Evolutionary conservation across 192 early-diverging fungal genomes (phyloP), one percentile per base, ranked within the genome.

Genomic region (Umbelopsis vinacea): DNA sequence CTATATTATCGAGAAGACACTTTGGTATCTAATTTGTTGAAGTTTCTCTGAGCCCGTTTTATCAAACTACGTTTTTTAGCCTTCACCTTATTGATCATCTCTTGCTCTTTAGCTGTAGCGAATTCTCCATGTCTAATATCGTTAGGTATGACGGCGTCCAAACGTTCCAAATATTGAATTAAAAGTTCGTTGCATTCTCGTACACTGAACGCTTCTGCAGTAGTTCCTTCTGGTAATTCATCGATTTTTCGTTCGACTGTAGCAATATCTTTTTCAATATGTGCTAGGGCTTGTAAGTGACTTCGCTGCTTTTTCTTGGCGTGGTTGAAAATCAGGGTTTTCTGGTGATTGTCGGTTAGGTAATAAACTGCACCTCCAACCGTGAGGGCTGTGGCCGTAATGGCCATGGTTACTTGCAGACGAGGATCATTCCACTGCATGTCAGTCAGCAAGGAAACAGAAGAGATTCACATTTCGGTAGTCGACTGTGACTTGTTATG

Each of bases 181-280:
- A 50, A 50, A 50, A 50, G 17, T 19, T 50, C 48, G n/a, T 50
- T 50, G n/a, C 48, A 50, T 21, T 50, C 48, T 50, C 48, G 48
- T 21, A 50, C 48, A 17, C 14, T 6, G 48, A 50, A 50, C n/a
- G 15, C 48, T n/a, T 21, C n/a, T 50, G 48, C 5, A 17, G 48
- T 15, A 15, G 48, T n/a, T 17, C 48, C 48, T 50, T 50, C 48
- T 50, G 7, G 19, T n/a, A 50, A 15, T n/a, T 17, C 48, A 21
- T 8, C 48, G 15, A 50, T 50, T 50, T 50, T 50, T 17, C n/a
- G 15, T 19, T 50, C 48, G 15, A 50, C 48, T 15, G 48, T 6
- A 17, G n/a, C 9, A 17, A 50, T 50, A 21, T 50, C 48, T 19
- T 50, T 50, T 50, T 50, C 48, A 19, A 50, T 50, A 50, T 50